Evolutionary conservation across 1,284 basidiomycete species (phyloP).

Genomic region (Mycena sp.): DNA sequence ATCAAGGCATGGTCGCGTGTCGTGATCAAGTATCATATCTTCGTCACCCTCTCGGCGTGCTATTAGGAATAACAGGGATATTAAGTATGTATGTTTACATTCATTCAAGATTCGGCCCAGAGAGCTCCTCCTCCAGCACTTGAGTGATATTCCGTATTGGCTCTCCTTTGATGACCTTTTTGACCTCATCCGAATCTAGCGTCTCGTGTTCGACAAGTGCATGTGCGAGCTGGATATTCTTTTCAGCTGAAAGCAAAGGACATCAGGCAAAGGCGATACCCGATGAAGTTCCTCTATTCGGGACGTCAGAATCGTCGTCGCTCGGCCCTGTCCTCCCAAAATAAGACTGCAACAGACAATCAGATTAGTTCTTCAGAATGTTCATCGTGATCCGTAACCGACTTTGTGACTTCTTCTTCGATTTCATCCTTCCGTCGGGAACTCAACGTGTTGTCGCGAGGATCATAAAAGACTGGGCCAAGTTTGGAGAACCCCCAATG

Average conservation of each 20-base stretch:
- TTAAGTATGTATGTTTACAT: conserved; percentile 34
- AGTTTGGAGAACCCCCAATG: conserved; percentile 91
- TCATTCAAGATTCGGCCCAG: conserved; percentile 43
- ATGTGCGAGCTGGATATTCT: conserved; percentile 71
- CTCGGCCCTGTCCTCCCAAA: conserved; percentile 78
- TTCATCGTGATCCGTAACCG: conserved; percentile 44
- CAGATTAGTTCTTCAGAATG: conserved; percentile 18
- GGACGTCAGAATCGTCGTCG: conserved; percentile 71
- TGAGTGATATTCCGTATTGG: conserved; percentile 74
- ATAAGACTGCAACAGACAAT: conserved; percentile 64
- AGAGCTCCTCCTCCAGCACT: conserved; percentile 66
- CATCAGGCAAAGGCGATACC: conserved; percentile 54
- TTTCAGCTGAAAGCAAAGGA: conserved; percentile 28
- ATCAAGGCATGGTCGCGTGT: conserved; percentile 10
- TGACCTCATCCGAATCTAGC: conserved; percentile 86
- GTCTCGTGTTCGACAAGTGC: conserved; percentile 96
- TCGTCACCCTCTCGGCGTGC: too few relatives aligned
- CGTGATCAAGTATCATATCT: too few relatives aligned
- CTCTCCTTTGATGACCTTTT: conserved; percentile 85
- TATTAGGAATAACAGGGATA: background rate
- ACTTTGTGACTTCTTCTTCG: conserved; percentile 85
- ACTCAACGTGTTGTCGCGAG: conserved; percentile 75
- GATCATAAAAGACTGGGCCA: conserved; percentile 84
- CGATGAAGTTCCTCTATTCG: conserved; percentile 85
- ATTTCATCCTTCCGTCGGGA: conserved; percentile 82